Percentiles rank a stretch among this genome's conserved stretches.
Evolutionary conservation across 2,329 filamentous ascomycete species (phyloP).

Genomic region (Aspergillus nomiae): DNA sequence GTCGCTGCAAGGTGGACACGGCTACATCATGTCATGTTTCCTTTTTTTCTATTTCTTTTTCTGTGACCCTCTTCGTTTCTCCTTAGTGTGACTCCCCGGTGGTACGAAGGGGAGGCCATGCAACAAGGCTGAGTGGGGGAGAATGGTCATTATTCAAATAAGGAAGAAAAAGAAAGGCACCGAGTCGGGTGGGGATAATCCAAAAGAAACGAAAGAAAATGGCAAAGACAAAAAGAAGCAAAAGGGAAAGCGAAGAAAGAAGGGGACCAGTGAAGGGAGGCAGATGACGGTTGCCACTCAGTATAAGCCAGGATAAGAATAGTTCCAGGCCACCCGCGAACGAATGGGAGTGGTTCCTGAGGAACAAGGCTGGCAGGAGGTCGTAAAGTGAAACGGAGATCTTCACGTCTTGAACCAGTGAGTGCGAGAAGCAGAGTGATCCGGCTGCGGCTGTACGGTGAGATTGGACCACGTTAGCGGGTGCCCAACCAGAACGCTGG

Average conservation of each 20-base stretch:
- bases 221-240: not conserved
- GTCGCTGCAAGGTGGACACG: not conserved
- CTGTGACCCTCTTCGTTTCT: not conserved
- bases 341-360: slow-evolving; percentile 1
- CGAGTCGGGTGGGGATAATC: too few species aligned
- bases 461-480: slow-evolving; percentile 8
- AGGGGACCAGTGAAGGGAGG: not conserved
- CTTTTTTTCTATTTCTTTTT: not conserved
- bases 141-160: not conserved
- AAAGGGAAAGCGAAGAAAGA: not conserved
- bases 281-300: not conserved
- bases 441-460: not conserved
- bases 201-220: not conserved
- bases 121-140: not conserved
- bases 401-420: not conserved
- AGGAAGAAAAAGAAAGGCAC: not conserved
- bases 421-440: not conserved
- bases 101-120: not conserved
- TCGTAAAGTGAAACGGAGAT: slow-evolving; percentile 3
- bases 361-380: not conserved
- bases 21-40: not conserved
- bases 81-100: not conserved
- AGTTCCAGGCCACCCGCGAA: not conserved
- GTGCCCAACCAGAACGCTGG: slow-evolving; percentile 5
- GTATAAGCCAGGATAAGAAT: not conserved